These are phyloP conservation scores for Saturnispora dispora DNA, from an alignment of 805 yeast species.

Conservation along the genomic window DNA sequence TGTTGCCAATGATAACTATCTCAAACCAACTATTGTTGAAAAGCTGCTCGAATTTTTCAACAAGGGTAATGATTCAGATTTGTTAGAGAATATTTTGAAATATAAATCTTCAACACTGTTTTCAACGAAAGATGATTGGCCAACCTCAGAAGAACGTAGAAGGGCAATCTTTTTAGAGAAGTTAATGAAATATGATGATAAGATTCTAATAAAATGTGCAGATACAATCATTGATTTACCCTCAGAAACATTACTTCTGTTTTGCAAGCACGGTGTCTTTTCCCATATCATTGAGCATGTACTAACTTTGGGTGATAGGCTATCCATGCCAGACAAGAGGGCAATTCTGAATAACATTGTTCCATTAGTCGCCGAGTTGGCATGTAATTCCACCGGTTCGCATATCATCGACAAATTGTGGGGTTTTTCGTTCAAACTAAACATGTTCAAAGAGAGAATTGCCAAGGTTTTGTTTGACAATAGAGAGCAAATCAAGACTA, in stretches of 20 bases:
- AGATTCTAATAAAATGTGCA: conserved; percentile 48
- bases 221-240: conserved; percentile 54
- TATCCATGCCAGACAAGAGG: conserved; percentile 42
- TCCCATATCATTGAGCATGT: conserved; percentile 78
- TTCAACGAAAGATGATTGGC: conserved; percentile 82
- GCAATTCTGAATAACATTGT: conserved; percentile 59
- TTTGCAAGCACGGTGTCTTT: conserved; percentile 85
- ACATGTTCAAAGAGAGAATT: conserved; percentile 78
- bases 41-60: conserved; percentile 37
- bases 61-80: conserved; percentile 30
- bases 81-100: conserved; percentile 60
- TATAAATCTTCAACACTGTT: conserved; percentile 67
- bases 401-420: conserved; percentile 82
- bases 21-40: conserved; percentile 49
- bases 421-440: conserved; percentile 67
- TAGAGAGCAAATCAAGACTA: conserved; percentile 65
- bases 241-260: conserved; percentile 50
- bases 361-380: conserved; percentile 43
- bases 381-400: conserved; percentile 85
- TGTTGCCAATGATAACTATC: conserved; percentile 44
- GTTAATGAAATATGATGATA: conserved; percentile 57
- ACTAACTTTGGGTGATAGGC: conserved; percentile 36
- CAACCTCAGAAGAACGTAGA: conserved; percentile 82
- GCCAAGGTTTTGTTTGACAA: conserved; percentile 56
- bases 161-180: conserved; percentile 67